A percentile compares a stretch with the other conserved stretches of the same genome.
phyloP scores from a whole-genome alignment of 2,329 filamentous ascomycete genomes.

The Neurospora crassa region DNA sequence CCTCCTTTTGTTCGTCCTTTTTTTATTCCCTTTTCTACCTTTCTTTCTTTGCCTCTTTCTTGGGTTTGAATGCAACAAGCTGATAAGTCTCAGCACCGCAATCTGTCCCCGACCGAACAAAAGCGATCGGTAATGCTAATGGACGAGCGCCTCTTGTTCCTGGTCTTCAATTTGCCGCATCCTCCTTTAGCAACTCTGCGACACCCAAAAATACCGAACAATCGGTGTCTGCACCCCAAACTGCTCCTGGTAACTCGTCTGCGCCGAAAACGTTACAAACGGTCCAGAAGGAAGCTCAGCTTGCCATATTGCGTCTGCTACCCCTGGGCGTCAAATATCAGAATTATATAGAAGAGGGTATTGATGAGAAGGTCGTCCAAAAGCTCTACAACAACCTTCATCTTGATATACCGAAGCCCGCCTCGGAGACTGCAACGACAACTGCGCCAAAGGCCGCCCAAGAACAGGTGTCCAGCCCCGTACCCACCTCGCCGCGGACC shows the following conservation, averaged over 20 bases:
- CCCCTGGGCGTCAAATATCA: slow-evolving; percentile 62
- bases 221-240: neutral
- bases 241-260: neutral
- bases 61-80: neutral
- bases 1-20: neutral
- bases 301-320: slow-evolving; percentile 56
- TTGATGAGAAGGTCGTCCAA: slow-evolving; percentile 53
- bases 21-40: too few relatives aligned
- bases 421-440: neutral
- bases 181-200: neutral
- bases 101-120: slow-evolving; percentile 7
- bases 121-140: neutral
- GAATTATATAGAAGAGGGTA: slow-evolving; percentile 63
- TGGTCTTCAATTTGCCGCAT: slow-evolving; percentile 6
- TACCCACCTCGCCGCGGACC: neutral
- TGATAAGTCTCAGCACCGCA: neutral
- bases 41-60: too few relatives aligned
- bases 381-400: slow-evolving; percentile 60
- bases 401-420: slow-evolving; percentile 33
- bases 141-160: neutral
- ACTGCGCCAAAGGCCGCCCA: neutral
- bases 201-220: neutral
- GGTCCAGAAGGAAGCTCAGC: slow-evolving; percentile 50
- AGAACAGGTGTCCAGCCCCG: neutral
- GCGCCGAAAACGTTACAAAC: slow-evolving; percentile 27